Conservation (phyloP, 2,329 filamentous ascomycete species). For the Fonsecaea monophora region DNA sequence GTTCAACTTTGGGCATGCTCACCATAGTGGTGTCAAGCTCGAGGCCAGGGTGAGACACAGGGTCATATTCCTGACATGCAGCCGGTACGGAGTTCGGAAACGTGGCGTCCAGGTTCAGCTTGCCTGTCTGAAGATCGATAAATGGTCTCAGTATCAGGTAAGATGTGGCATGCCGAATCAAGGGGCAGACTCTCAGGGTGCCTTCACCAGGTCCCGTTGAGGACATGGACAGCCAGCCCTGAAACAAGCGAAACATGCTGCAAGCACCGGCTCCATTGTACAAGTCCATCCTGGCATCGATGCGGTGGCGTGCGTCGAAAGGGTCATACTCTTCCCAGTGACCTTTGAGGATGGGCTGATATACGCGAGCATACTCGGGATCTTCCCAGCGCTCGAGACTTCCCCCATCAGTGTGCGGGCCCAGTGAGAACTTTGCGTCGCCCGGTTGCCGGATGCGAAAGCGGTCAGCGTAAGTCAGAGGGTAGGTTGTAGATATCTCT, state of each 20-base stretch:
- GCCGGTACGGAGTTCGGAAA: slow-evolving; percentile 75
- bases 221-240: slow-evolving; percentile 87
- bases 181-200: slow-evolving; percentile 80
- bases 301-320: slow-evolving; percentile 75
- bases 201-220: slow-evolving; percentile 75
- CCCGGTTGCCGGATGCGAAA: slow-evolving; percentile 75
- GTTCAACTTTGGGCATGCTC: slow-evolving; percentile 70
- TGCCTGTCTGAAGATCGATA: slow-evolving; percentile 65
- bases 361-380: slow-evolving; percentile 73
- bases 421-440: slow-evolving; percentile 72
- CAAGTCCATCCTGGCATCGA: slow-evolving; percentile 72
- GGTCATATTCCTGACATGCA: slow-evolving; percentile 71
- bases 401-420: slow-evolving; percentile 76
- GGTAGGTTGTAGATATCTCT: slow-evolving; percentile 60
- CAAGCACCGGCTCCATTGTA: slow-evolving; percentile 84
- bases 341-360: slow-evolving; percentile 74
- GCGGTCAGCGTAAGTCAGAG: slow-evolving; percentile 73
- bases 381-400: slow-evolving; percentile 78
- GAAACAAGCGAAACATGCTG: slow-evolving; percentile 84
- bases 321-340: slow-evolving; percentile 82
- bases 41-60: slow-evolving; percentile 72
- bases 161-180: slow-evolving; percentile 75
- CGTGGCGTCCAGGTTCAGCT: slow-evolving; percentile 54
- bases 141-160: slow-evolving; percentile 86
- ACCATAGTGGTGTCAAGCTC: slow-evolving; percentile 73